Evolutionary conservation across 495 filamentous ascomycete genomes (phyloP).

Genomic region (Parathielavia appendiculata): DNA sequence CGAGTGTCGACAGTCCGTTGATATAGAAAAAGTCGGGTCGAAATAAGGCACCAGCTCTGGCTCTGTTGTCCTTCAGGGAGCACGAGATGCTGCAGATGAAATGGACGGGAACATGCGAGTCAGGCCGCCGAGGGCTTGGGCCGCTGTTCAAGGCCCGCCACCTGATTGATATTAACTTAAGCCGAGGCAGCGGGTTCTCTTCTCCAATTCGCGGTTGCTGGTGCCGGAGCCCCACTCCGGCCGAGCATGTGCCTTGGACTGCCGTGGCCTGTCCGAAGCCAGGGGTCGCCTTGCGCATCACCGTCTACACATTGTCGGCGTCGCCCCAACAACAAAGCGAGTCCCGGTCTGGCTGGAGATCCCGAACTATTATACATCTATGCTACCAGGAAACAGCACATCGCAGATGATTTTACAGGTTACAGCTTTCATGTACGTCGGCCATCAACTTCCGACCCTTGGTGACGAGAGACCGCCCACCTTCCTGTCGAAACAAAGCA

Average conservation of each 20-base stretch:
- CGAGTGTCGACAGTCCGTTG: background rate
- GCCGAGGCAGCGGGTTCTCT: conserved; percentile 13
- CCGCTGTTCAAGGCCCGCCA: conserved; percentile 7
- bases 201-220: conserved; percentile 1
- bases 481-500: background rate
- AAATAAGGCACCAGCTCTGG: conserved; percentile 10
- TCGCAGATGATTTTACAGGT: background rate
- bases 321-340: background rate
- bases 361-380: background rate
- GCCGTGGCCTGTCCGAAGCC: no score
- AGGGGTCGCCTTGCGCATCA: no score
- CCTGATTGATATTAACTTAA: background rate
- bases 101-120: background rate
- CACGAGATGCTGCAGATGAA: background rate
- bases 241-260: background rate
- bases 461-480: no score
- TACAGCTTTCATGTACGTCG: background rate
- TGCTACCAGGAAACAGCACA: background rate
- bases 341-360: background rate
- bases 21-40: conserved; percentile 2
- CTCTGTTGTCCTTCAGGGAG: conserved; percentile 1
- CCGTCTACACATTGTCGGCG: background rate
- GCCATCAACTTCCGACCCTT: background rate
- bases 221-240: conserved; percentile 6
- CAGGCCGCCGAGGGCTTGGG: conserved; percentile 1